Base-by-base conservation (phyloP, 352 stramenopile genomes). In the Globisporangium ultimum region DNA sequence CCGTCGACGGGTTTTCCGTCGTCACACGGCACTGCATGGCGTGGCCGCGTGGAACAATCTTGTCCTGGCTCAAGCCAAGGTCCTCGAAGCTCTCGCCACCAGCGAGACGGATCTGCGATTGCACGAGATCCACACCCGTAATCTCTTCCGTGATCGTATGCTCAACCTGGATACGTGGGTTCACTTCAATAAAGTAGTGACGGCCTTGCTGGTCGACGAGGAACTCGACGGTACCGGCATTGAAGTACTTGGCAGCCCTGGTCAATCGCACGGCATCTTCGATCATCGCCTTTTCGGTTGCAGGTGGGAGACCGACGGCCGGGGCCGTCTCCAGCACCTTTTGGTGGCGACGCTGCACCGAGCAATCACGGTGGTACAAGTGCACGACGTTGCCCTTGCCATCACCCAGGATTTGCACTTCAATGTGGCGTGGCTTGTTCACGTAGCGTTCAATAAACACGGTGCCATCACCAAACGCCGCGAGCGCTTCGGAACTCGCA, bases 171-270 rank as follows among this genome's bases (percentile, higher is more conserved):
- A 99, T 90, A 54, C 97, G 92, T 15, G 97, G 96, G 76, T 99
- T 99, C 61, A 99, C 95, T 84, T 99, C 97, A 60, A 99, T 98
- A 69, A 99, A 99, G 80, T 97, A 98, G 78, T 97, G 87, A 40
- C 81, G 77, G 18, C 78, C 68, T 67, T 88, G 46, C 67, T 98
- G 86, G 72, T 99, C 96, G 53, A 99, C 84, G 2, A 99, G 79
- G 67, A 99, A 99, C 80, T 99, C 97, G 22, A 99, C 96, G 10
- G 97, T 99, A 57, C 97, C 97, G 13, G 97, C 96, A 74, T 98
- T 98, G 28, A 95, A 71, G 74, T 99, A 99, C 49, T 97, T 95
- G 36, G 91, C 91, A 15, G 88, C 85, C 55, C 79, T 84, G 10
- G 95, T 91, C 43, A 99, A 85, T 14, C 81, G 77, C 52, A 97